Conservation (phyloP, 2,329 filamentous ascomycete species). For the Fusarium ramigenum region DNA sequence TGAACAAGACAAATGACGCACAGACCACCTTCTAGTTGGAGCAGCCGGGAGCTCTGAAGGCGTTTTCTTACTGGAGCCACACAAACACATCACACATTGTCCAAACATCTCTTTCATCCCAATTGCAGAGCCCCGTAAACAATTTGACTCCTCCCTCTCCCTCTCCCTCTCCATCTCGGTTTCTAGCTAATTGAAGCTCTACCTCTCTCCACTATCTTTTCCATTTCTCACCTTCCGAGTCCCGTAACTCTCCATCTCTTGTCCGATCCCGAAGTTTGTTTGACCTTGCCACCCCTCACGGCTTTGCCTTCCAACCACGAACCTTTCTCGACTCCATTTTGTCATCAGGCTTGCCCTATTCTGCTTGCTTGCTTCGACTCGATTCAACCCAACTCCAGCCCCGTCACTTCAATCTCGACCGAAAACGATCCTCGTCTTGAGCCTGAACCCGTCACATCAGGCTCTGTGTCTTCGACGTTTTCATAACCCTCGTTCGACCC, state of each 20-base stretch:
- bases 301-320: slow-evolving; percentile 35
- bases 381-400: neutral
- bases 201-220: slow-evolving; percentile 10
- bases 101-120: slow-evolving; percentile 28
- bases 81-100: slow-evolving; percentile 35
- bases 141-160: slow-evolving; percentile 15
- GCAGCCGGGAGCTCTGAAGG: slow-evolving; percentile 6
- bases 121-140: slow-evolving; percentile 22
- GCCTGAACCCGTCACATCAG: neutral
- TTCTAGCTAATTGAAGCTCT: slow-evolving; percentile 22
- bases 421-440: slow-evolving; percentile 29
- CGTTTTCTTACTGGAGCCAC: slow-evolving; percentile 28
- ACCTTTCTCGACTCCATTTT: slow-evolving; percentile 36
- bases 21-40: slow-evolving; percentile 15
- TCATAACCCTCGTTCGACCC: slow-evolving; percentile 12
- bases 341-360: slow-evolving; percentile 38
- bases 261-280: slow-evolving; percentile 22
- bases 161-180: slow-evolving; percentile 8
- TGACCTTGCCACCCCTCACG: slow-evolving; percentile 39
- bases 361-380: slow-evolving; percentile 20
- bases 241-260: slow-evolving; percentile 5
- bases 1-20: slow-evolving; percentile 14
- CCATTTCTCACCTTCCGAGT: slow-evolving; percentile 28
- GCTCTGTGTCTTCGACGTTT: slow-evolving; percentile 17
- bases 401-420: slow-evolving; percentile 14